These are phyloP conservation scores for Triangularia verruculosa DNA, from an alignment of 2,329 filamentous ascomycete species.

Conservation along the genomic window DNA sequence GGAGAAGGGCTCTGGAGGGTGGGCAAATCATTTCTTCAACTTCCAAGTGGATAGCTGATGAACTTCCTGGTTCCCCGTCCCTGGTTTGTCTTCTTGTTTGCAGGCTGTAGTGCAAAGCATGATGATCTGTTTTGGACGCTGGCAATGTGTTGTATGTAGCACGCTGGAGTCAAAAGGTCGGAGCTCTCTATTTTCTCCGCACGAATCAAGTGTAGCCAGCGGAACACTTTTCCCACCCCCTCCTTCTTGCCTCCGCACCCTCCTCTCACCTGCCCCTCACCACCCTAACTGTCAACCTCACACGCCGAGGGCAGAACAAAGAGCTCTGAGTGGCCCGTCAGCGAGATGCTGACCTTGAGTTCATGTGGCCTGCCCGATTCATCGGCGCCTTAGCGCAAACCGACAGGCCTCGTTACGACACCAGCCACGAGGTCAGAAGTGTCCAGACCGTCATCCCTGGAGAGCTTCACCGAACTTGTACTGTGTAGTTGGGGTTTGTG, in stretches of 20 bases:
- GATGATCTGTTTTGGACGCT: not conserved
- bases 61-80: not conserved
- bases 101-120: not conserved
- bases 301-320: not conserved
- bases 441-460: not conserved
- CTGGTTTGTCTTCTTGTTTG: not conserved
- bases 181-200: conserved; percentile 12
- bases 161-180: not conserved
- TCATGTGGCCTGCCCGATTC: conserved; percentile 30
- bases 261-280: conserved; percentile 10
- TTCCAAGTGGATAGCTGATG: not conserved
- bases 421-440: conserved; percentile 8
- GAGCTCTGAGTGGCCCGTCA: conserved; percentile 19
- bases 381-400: conserved; percentile 19
- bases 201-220: not conserved
- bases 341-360: conserved; percentile 29
- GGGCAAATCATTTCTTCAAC: not conserved
- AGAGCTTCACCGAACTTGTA: not conserved
- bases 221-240: not conserved
- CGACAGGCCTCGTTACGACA: conserved; percentile 9
- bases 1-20: conserved; percentile 4
- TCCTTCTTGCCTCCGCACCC: conserved; percentile 5
- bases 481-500: too few species aligned
- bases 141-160: not conserved
- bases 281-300: not conserved